phyloP scores from a whole-genome alignment of 352 stramenopile species.

The Pythium brassicae region DNA sequence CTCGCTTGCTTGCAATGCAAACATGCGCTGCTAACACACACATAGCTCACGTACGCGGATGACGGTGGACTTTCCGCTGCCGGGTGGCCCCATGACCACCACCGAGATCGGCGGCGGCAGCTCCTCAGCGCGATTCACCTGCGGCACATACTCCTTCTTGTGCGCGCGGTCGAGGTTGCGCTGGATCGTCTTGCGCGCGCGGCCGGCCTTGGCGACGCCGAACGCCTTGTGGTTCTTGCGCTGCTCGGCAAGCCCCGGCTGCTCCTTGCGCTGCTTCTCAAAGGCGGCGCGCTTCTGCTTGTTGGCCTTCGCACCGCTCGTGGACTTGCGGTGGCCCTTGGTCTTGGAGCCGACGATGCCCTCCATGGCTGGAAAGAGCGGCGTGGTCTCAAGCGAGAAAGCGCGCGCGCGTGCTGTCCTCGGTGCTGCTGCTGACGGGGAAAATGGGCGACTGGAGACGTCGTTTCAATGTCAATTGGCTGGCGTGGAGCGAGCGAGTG shows the following conservation, averaged over 20 bases:
- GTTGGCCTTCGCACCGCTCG: conserved; percentile 89
- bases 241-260: conserved; percentile 84
- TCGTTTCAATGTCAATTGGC: conserved; percentile 4
- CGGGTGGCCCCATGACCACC: conserved; percentile 96
- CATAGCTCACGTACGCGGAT: conserved; percentile 73
- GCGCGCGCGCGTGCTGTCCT: no score
- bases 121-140: conserved; percentile 81
- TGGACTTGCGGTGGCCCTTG: conserved; percentile 83
- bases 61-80: conserved; percentile 97
- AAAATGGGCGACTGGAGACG: neutral
- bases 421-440: neutral
- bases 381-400: neutral
- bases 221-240: conserved; percentile 97
- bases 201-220: conserved; percentile 93
- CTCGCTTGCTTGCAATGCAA: no score
- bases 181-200: conserved; percentile 95
- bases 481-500: neutral
- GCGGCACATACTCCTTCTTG: conserved; percentile 96
- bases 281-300: conserved; percentile 94
- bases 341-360: conserved; percentile 26
- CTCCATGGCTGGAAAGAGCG: conserved; percentile 12
- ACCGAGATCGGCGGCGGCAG: conserved; percentile 93
- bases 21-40: neutral
- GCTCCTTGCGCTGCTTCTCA: conserved; percentile 80
- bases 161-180: conserved; percentile 97